Evolutionary conservation across 257 asterid species (phyloP), one percentile per base, ranked within the genome.

Genomic region (Petunia axillaris): DNA sequence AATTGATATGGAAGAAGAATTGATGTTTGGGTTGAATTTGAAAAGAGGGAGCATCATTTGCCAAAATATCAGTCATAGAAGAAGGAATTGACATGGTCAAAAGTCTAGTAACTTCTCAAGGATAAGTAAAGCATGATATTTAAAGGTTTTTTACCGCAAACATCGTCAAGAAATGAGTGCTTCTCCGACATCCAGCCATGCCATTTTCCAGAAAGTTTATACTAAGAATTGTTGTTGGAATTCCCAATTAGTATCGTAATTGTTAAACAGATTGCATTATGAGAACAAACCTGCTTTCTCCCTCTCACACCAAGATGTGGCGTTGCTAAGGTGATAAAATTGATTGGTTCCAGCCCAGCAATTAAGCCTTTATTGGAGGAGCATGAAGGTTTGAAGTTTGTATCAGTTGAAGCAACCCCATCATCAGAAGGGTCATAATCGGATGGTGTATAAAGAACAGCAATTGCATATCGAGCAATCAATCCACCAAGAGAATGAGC

Each of bases 251-350:
- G 38, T 41, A 55, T 43, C 60, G 6, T 10, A 52, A 15, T 8
- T 15, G 11, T 52, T 52, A 13, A 52, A 10, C 57, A 52, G 15
- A 52, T 52, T 13, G 57, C 15, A 2, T 8, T 14, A 43, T 46
- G 66, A 83, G 53, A 80, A 85, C 80, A 75, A 85, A 93, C 98
- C 98, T 95, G 98, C 70, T 87, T 95, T 81, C 88, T 93, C 80
- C 99, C 99, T 86, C 98, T 88, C 63, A 95, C 99, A 58, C 98
- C 98, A 37, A 95, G 97, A 92, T 95, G 99, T 86, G 99, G 99
- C 16, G 97, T 95, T 59, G 97, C 99, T 80, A 95, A 88, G 85
- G 99, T 92, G 80, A 95, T 92, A 86, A 95, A 95, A 85, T 92
- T 91, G 76, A 91, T 85, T 68, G 98, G 96, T 85, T 95, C 95